phyloP scores from a whole-genome alignment of 805 yeast genomes.

The Candida saitoana region DNA sequence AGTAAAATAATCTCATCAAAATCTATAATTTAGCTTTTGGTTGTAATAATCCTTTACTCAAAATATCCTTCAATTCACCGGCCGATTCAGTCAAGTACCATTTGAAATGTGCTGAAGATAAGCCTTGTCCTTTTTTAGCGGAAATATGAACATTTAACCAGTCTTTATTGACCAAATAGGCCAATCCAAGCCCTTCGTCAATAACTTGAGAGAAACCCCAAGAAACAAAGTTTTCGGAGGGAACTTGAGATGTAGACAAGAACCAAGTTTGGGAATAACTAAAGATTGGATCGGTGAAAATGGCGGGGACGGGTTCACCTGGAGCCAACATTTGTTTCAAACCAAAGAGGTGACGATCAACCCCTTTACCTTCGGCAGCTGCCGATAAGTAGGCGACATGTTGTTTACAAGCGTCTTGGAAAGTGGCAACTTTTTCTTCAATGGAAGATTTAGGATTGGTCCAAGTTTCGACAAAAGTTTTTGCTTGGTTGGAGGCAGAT shows the following conservation, averaged over 20 bases:
- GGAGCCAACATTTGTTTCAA: conserved; percentile 64
- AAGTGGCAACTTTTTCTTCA: conserved; percentile 59
- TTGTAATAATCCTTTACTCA: conserved; percentile 37
- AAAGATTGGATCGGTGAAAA: conserved; percentile 74
- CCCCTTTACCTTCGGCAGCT: conserved; percentile 84
- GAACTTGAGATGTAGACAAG: conserved; percentile 83
- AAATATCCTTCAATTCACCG: conserved; percentile 69
- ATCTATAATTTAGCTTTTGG: conserved; percentile 39
- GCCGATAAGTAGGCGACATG: conserved; percentile 70
- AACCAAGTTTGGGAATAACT: conserved; percentile 80
- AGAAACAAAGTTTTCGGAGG: conserved; percentile 75
- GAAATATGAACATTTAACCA: conserved; percentile 84
- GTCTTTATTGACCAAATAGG: conserved; percentile 85
- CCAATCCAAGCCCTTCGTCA: conserved; percentile 90
- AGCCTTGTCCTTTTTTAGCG: conserved; percentile 58
- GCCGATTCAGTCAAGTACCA: conserved; percentile 75
- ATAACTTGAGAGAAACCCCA: conserved; percentile 96
- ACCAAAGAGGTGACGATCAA: conserved; percentile 92
- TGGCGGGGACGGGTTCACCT: conserved; percentile 58
- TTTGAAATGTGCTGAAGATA: conserved; percentile 55
- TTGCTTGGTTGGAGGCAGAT: conserved; percentile 69
- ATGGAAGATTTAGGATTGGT: conserved; percentile 47
- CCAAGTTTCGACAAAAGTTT: conserved; percentile 72
- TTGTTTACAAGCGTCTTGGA: conserved; percentile 66
- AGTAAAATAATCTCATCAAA: too few species aligned